A percentile compares a stretch with the other conserved stretches of the same genome.
phyloP scores from a whole-genome alignment of 768 basidiomycete genomes.

The Multifurca ochricompacta region DNA sequence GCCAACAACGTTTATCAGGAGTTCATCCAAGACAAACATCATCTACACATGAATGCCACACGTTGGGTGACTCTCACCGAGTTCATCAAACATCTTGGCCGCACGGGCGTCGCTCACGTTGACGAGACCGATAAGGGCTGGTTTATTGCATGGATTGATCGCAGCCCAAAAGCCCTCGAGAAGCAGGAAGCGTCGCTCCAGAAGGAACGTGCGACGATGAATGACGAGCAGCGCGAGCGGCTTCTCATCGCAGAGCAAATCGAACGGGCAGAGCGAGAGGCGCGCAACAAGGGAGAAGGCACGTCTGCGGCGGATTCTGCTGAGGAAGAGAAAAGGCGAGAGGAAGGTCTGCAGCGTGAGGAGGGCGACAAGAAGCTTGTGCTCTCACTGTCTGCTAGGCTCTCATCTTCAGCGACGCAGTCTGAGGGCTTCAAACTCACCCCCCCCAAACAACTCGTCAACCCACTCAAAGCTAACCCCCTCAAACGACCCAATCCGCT shows the following conservation, averaged over 20 bases:
- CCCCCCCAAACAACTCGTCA: constrained; percentile 42
- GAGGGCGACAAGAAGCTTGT: constrained; percentile 67
- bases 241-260: constrained; percentile 89
- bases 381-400: constrained; percentile 60
- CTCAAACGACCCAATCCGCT: constrained; percentile 71
- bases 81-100: constrained; percentile 84
- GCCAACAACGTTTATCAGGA: constrained; percentile 98
- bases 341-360: constrained; percentile 63
- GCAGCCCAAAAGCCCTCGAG: constrained; percentile 86
- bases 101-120: constrained; percentile 78
- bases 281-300: constrained; percentile 27
- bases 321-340: constrained; percentile 32
- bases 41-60: constrained; percentile 98
- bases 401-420: constrained; percentile 32
- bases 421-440: constrained; percentile 51
- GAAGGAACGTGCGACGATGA: constrained; percentile 85
- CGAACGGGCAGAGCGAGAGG: constrained; percentile 64
- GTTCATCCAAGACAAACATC: constrained; percentile 88
- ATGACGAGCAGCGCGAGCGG: constrained; percentile 93
- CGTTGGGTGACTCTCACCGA: constrained; percentile 98
- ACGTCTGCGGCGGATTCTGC: constrained; percentile 27
- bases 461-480: constrained; percentile 60
- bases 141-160: constrained; percentile 98
- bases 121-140: constrained; percentile 99
- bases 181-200: constrained; percentile 87